Evolutionary conservation across 495 filamentous ascomycete species (phyloP).

Genomic region (Penicilliopsis zonata): DNA sequence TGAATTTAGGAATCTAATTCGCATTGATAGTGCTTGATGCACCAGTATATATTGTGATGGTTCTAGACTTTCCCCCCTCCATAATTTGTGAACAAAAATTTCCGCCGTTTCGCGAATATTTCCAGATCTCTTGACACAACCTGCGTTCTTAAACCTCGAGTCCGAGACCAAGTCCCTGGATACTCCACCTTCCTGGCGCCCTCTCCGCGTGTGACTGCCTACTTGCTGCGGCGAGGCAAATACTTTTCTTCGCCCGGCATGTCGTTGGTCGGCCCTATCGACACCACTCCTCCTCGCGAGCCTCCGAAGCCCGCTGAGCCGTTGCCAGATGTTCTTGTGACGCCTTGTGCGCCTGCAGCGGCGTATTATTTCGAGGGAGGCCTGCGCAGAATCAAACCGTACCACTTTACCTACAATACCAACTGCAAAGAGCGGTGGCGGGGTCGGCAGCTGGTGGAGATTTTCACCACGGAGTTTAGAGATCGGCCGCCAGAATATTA

Average conservation of each 20-base stretch:
- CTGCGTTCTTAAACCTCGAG: too few relatives aligned
- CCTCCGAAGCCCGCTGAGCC: constrained; percentile 20
- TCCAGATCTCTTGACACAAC: too few relatives aligned
- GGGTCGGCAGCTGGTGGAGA: constrained; percentile 59
- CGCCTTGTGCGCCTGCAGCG: constrained; percentile 52
- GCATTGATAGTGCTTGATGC: too few relatives aligned
- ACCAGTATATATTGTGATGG: too few relatives aligned
- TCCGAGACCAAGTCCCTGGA: too few relatives aligned
- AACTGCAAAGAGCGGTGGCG: constrained; percentile 86
- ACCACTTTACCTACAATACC: constrained; percentile 90
- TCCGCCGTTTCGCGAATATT: too few relatives aligned
- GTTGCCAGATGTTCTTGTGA: constrained; percentile 43
- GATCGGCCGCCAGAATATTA: constrained; percentile 85
- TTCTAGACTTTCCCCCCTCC: too few relatives aligned
- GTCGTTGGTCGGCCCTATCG: constrained; percentile 41
- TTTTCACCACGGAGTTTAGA: constrained; percentile 76
- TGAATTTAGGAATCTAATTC: too few relatives aligned
- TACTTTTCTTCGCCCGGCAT: constrained; percentile 35
- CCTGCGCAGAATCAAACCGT: constrained; percentile 72
- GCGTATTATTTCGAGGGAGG: constrained; percentile 72
- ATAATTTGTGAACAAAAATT: too few relatives aligned
- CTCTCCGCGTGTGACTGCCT: constrained; percentile 45
- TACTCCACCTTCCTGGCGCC: constrained; percentile 38
- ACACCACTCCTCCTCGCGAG: constrained; percentile 19
- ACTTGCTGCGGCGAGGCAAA: constrained; percentile 43